Conservation (phyloP, 1,284 basidiomycete species). For the Cutaneotrichosporon cavernicola region DNA sequence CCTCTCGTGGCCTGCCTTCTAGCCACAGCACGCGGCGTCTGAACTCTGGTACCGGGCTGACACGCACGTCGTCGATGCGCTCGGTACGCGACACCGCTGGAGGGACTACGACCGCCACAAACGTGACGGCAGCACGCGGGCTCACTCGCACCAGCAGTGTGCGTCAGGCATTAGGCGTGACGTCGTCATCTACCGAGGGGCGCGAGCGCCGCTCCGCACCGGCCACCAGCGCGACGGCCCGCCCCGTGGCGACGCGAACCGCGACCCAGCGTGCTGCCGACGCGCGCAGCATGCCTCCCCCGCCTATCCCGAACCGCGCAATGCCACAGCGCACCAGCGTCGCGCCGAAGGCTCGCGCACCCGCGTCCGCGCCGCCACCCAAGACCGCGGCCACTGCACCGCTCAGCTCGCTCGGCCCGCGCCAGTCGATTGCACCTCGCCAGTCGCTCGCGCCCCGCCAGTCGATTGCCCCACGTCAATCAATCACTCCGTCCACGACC, state of each 20-base stretch:
- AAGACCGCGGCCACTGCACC: neutral
- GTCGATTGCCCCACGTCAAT: too few species aligned
- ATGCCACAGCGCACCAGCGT: neutral
- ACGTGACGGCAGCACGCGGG: neutral
- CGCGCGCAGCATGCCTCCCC: slow-evolving; percentile 4
- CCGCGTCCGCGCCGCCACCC: neutral
- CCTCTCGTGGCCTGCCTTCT: slow-evolving; percentile 3
- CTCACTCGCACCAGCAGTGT: neutral
- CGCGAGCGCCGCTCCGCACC: neutral
- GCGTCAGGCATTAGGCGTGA: slow-evolving; percentile 1
- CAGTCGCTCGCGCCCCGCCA: too few species aligned
- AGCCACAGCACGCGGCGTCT: neutral
- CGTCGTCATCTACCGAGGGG: neutral
- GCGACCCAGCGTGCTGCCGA: neutral
- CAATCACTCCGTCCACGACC: neutral
- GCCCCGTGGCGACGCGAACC: neutral
- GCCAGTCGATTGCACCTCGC: neutral
- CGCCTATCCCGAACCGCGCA: slow-evolving; percentile 1
- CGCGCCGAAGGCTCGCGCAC: neutral
- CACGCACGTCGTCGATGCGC: neutral
- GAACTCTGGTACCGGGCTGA: neutral
- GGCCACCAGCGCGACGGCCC: neutral
- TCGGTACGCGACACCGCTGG: neutral
- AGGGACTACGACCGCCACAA: neutral
- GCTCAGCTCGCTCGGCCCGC: neutral